Evolutionary conservation across 2,329 filamentous ascomycete genomes (phyloP).

Genomic region (Fusarium tanahbumbuense): DNA sequence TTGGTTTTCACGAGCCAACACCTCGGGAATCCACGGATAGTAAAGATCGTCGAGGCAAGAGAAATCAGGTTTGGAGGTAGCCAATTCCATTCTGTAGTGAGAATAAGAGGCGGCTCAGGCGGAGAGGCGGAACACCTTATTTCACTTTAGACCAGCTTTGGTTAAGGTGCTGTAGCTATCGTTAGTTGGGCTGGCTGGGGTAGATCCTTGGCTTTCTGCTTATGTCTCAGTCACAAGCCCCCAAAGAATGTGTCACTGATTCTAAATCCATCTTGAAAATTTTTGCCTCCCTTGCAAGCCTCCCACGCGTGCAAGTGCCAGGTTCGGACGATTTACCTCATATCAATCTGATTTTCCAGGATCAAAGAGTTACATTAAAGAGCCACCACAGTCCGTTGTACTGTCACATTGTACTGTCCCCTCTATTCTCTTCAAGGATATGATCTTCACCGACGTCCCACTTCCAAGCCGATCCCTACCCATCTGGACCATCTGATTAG

Average conservation of each 20-base stretch:
- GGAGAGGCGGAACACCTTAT: neutral
- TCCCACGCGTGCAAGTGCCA: neutral
- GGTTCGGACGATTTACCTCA: slow-evolving; percentile 2
- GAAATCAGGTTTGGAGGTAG: neutral
- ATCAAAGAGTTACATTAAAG: neutral
- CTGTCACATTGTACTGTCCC: slow-evolving; percentile 4
- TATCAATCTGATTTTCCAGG: slow-evolving; percentile 4
- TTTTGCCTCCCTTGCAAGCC: neutral
- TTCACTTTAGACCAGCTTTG: neutral
- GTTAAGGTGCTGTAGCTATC: neutral
- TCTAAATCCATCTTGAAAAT: neutral
- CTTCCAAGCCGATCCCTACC: slow-evolving; percentile 14
- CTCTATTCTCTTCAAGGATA: rapidly evolving
- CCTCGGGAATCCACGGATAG: neutral
- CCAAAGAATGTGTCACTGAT: neutral
- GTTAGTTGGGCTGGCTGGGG: neutral
- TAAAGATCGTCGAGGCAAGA: neutral
- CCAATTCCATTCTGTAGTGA: neutral
- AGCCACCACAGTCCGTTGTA: neutral
- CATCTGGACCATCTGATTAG: slow-evolving; percentile 26
- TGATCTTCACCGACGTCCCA: slow-evolving; percentile 9
- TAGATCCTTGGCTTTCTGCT: neutral
- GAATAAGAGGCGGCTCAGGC: neutral
- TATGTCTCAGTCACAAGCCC: neutral
- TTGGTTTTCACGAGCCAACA: neutral